Evolutionary conservation across 2,329 filamentous ascomycete genomes (phyloP), one percentile per base, ranked within the genome.

Genomic region (Pseudogymnoascus sp.): DNA sequence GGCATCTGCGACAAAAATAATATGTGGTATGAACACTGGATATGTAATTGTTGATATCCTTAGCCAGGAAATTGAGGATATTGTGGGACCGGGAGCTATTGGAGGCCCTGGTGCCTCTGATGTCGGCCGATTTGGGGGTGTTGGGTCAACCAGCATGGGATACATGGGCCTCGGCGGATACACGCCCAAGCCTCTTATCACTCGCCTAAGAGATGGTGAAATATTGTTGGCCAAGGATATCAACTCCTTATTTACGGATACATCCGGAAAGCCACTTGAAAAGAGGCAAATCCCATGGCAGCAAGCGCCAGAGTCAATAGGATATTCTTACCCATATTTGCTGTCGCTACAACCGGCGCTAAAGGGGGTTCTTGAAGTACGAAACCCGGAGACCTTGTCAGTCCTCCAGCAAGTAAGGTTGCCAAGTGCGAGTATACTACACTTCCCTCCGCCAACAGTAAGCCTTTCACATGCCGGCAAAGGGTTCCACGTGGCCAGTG

Each of bases 221-320:
- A 84, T 97, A 73, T 77, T 99, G 64, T 81, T 99, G n/a, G 91
- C 93, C n/a, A 96, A 96, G 74, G 94, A 99, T 69, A 91, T 97
- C 70, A 96, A 97, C 73, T 96, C 92, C 1, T 78, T 97, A 61
- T 99, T 99, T 73, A 89, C 96, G 67, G 88, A 94, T 64, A 84
- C 88, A 10, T 82, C 91, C 31, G 94, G 92, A 4, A 92, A 91
- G 68, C 83, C 92, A 0, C 73, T 95, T 35, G 88, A 92, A 50
- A 91, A 90, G 75, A 82, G 89, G 63, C 92, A 97, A 73, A 87
- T 99, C n/a, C 92, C 92, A 1, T 99, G 94, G 94, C 84, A 87
- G 44, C 80, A 84, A 35, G 91, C 93, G 1, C 95, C 94, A 1
- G 92, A 97, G 70, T 88, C 88, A 63, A 87, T 99, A 64, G 94